A percentile compares a stretch with the other conserved stretches of the same genome.
Conservation (phyloP, 2,329 filamentous ascomycete species). For the Aspergillus piperis region DNA sequence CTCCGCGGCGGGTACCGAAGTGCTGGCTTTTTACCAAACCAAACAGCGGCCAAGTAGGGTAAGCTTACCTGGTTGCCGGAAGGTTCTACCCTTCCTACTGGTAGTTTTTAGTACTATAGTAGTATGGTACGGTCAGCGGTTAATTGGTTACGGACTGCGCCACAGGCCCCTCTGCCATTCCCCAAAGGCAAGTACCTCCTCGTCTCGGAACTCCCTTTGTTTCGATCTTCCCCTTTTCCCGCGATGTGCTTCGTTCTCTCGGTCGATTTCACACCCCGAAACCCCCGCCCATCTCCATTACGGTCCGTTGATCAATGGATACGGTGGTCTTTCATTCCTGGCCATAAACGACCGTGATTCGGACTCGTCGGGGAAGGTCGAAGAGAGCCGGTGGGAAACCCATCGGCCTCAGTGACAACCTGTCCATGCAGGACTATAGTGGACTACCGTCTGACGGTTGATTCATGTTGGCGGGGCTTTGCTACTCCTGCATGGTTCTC, state of each 20-base stretch:
- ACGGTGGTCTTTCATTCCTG: background rate
- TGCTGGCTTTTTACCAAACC: background rate
- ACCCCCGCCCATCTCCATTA: background rate
- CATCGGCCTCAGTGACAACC: constrained; percentile 10
- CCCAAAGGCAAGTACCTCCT: background rate
- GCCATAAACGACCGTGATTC: background rate
- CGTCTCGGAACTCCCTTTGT: background rate
- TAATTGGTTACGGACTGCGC: background rate
- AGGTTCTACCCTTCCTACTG: background rate
- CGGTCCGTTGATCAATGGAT: background rate
- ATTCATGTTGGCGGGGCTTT: constrained; percentile 29
- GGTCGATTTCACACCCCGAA: background rate
- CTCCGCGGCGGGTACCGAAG: constrained; percentile 12
- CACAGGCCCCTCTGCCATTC: constrained; percentile 4
- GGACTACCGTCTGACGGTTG: constrained; percentile 26
- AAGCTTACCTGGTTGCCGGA: background rate
- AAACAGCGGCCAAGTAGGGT: background rate
- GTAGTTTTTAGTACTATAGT: too few species aligned
- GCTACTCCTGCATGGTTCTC: constrained; percentile 26
- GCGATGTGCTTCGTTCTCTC: background rate
- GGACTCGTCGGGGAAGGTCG: background rate
- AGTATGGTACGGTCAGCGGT: background rate
- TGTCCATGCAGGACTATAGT: constrained; percentile 20
- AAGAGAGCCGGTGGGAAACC: background rate
- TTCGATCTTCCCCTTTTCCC: constrained; percentile 1